A percentile compares a stretch with the other conserved stretches of the same genome.
phyloP scores from a whole-genome alignment of 768 basidiomycete species.

The Agaricus sinodeliciosus region DNA sequence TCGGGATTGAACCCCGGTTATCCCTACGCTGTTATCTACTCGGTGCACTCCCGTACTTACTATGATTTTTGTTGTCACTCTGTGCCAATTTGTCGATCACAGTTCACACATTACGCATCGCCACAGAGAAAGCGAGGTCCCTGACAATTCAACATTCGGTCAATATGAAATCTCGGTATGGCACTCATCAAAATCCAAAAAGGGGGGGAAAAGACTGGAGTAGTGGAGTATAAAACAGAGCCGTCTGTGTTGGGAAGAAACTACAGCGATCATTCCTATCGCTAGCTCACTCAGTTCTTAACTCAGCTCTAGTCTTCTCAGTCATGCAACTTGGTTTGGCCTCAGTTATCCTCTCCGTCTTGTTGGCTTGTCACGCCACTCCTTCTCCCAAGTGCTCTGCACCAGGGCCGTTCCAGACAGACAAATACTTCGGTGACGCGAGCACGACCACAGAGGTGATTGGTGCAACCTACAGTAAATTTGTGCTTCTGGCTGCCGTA shows the following conservation, averaged over 20 bases:
- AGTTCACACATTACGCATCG: no score
- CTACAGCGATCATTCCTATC: neutral
- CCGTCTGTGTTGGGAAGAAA: neutral
- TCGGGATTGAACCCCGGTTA: no score
- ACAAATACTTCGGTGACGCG: no score
- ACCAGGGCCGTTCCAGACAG: no score
- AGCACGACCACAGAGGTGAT: slow-evolving; percentile 10
- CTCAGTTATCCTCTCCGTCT: neutral
- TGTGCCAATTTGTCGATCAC: no score
- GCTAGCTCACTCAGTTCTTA: neutral
- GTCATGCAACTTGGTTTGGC: neutral
- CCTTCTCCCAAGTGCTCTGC: neutral
- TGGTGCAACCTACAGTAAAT: slow-evolving; percentile 25
- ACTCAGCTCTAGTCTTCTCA: neutral
- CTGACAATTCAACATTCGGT: no score
- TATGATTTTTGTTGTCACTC: no score
- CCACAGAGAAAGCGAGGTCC: no score
- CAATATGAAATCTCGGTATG: neutral
- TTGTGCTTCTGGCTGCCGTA: neutral
- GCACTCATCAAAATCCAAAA: neutral
- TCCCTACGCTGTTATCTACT: no score
- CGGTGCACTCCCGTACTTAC: no score
- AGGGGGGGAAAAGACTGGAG: no score
- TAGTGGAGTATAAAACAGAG: neutral
- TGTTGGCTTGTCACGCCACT: neutral